phyloP scores from a whole-genome alignment of 2,329 filamentous ascomycete genomes.

The Colletotrichum godetiae region DNA sequence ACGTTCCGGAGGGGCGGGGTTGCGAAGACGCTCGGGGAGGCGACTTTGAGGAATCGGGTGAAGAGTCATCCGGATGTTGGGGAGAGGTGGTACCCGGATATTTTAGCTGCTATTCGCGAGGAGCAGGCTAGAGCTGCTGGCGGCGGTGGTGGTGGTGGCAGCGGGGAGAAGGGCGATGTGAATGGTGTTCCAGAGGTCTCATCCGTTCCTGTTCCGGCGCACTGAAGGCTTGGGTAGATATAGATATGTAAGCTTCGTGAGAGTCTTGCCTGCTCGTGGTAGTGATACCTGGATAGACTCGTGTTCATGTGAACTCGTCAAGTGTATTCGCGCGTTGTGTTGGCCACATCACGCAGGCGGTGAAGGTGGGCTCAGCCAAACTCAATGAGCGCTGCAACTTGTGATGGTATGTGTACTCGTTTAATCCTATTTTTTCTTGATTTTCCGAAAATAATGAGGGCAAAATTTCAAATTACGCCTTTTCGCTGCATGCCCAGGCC shows the following conservation, averaged over 20 bases:
- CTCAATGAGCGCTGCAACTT: neutral
- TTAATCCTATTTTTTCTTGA: slow-evolving; percentile 14
- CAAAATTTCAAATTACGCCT: slow-evolving; percentile 34
- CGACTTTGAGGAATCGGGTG: slow-evolving; percentile 84
- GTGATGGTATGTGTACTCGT: neutral
- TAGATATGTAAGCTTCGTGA: neutral
- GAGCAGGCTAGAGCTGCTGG: slow-evolving; percentile 59
- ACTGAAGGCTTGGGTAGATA: neutral
- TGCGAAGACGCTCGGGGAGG: slow-evolving; percentile 80
- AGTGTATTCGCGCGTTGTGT: no score
- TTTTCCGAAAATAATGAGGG: slow-evolving; percentile 27
- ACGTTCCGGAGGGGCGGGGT: slow-evolving; percentile 79
- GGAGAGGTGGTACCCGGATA: slow-evolving; percentile 81
- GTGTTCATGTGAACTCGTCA: no score
- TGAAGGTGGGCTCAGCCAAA: no score
- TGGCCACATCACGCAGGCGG: no score
- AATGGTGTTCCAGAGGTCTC: neutral
- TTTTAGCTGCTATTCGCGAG: slow-evolving; percentile 66
- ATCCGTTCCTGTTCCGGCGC: neutral
- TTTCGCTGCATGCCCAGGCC: slow-evolving; percentile 31
- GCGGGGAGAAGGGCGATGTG: slow-evolving; percentile 35
- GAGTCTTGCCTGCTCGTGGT: neutral
- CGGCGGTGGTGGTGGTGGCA: slow-evolving; percentile 44
- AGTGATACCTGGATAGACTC: neutral
- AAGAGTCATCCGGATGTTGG: slow-evolving; percentile 91